Percentiles rank a stretch among this genome's conserved stretches.
phyloP scores from a whole-genome alignment of 768 basidiomycete species.

The Boletus vermiculosoides region DNA sequence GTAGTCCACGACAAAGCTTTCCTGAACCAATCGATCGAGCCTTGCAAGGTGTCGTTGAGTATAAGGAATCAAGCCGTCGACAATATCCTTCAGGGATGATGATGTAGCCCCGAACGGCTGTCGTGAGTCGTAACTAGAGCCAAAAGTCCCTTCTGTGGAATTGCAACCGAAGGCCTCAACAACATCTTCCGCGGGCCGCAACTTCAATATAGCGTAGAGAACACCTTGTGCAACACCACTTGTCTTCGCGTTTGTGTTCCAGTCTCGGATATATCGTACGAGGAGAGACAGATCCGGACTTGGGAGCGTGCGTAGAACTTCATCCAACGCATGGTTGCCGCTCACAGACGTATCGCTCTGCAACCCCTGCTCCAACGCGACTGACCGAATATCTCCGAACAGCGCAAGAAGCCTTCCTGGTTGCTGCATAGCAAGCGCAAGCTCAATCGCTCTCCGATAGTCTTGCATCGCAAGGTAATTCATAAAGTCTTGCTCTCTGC shows the following conservation, averaged over 20 bases:
- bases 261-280: slow-evolving; percentile 78
- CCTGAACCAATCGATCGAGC: slow-evolving; percentile 85
- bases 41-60: slow-evolving; percentile 89
- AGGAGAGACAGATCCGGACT: slow-evolving; percentile 77
- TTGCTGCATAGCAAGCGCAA: slow-evolving; percentile 91
- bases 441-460: slow-evolving; percentile 86
- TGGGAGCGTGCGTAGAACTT: slow-evolving; percentile 71
- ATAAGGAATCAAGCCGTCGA: slow-evolving; percentile 89
- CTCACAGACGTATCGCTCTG: slow-evolving; percentile 46
- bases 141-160: slow-evolving; percentile 12
- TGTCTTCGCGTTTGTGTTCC: slow-evolving; percentile 95
- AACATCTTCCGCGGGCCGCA: slow-evolving; percentile 73
- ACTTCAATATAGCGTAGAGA: slow-evolving; percentile 76
- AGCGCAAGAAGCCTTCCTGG: slow-evolving; percentile 82
- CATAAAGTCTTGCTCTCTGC: slow-evolving; percentile 93
- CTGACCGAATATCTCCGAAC: slow-evolving; percentile 61
- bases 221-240: slow-evolving; percentile 82
- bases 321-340: slow-evolving; percentile 73
- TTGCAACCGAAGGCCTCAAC: slow-evolving; percentile 54
- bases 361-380: slow-evolving; percentile 18
- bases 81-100: slow-evolving; percentile 59
- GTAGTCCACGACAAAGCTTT: slow-evolving; percentile 94
- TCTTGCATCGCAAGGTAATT: slow-evolving; percentile 88
- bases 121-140: slow-evolving; percentile 31
- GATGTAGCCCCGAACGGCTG: slow-evolving; percentile 22